phyloP scores from a whole-genome alignment of 2,329 filamentous ascomycete genomes.

The Penicillium decumbens region DNA sequence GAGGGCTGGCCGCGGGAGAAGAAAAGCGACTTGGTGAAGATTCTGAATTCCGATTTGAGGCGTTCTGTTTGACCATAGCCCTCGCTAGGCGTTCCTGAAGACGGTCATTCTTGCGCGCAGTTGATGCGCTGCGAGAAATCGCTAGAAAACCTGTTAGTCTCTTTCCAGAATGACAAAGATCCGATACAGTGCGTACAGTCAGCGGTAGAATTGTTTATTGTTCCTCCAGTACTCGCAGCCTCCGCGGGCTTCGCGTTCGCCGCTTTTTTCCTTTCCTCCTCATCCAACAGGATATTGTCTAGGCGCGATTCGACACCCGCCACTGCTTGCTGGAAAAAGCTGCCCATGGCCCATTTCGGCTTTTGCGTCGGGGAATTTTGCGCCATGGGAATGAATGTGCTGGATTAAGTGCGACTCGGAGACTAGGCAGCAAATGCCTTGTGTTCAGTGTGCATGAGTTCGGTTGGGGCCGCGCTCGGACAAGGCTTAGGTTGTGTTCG shows the following conservation, averaged over 20 bases:
- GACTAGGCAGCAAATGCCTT: conserved; percentile 17
- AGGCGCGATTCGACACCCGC: conserved; percentile 89
- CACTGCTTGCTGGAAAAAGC: conserved; percentile 81
- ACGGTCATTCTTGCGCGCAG: conserved; percentile 67
- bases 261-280: conserved; percentile 50
- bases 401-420: conserved; percentile 9
- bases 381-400: conserved; percentile 25
- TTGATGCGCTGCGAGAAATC: conserved; percentile 61
- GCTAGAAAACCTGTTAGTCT: conserved; percentile 34
- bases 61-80: conserved; percentile 70
- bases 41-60: conserved; percentile 46
- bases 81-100: conserved; percentile 85
- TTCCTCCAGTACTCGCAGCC: conserved; percentile 28
- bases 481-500: conserved; percentile 1
- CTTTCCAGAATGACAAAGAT: background rate
- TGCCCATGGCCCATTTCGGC: conserved; percentile 63
- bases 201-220: conserved; percentile 21
- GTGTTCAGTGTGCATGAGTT: conserved; percentile 21
- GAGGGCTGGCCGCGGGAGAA: conserved; percentile 51
- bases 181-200: conserved; percentile 26
- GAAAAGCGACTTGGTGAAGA: conserved; percentile 48
- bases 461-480: conserved; percentile 17
- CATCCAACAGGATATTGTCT: conserved; percentile 84
- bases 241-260: conserved; percentile 32
- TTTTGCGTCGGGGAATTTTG: conserved; percentile 43